Conservation (phyloP, 805 yeast genomes). For the Metschnikowia borealis region DNA sequence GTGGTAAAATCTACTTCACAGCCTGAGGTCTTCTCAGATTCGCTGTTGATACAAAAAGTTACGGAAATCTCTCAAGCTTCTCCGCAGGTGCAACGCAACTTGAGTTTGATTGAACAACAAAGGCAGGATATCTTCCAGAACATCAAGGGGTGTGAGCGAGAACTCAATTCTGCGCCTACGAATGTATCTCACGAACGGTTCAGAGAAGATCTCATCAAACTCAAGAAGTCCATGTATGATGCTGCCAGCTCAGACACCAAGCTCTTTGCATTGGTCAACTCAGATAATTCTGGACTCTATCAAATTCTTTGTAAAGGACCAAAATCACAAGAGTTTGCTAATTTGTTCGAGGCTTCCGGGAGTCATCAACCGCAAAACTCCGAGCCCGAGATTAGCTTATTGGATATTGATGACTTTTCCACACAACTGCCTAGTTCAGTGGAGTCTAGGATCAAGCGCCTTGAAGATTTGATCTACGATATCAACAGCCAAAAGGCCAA, state of each 20-base stretch:
- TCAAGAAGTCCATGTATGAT: constrained; percentile 57
- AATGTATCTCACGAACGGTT: constrained; percentile 8
- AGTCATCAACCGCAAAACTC: constrained; percentile 3
- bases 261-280: constrained; percentile 45
- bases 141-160: constrained; percentile 33
- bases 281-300: constrained; percentile 24
- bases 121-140: constrained; percentile 36
- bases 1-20: background rate
- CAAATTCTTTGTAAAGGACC: constrained; percentile 38
- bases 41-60: constrained; percentile 9
- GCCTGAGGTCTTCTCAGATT: constrained; percentile 4
- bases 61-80: constrained; percentile 23
- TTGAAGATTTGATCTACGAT: constrained; percentile 58
- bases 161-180: constrained; percentile 7
- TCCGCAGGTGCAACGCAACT: constrained; percentile 35
- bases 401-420: constrained; percentile 63
- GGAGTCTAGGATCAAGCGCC: constrained; percentile 37
- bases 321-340: constrained; percentile 35
- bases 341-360: constrained; percentile 20
- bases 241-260: constrained; percentile 59
- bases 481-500: constrained; percentile 62
- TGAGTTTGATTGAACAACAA: constrained; percentile 23
- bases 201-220: constrained; percentile 54
- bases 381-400: constrained; percentile 42
- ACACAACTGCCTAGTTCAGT: constrained; percentile 21